Evolutionary conservation across 768 basidiomycete genomes (phyloP), one percentile per base, ranked within the genome.

Genomic region (Exidia glandulosa): DNA sequence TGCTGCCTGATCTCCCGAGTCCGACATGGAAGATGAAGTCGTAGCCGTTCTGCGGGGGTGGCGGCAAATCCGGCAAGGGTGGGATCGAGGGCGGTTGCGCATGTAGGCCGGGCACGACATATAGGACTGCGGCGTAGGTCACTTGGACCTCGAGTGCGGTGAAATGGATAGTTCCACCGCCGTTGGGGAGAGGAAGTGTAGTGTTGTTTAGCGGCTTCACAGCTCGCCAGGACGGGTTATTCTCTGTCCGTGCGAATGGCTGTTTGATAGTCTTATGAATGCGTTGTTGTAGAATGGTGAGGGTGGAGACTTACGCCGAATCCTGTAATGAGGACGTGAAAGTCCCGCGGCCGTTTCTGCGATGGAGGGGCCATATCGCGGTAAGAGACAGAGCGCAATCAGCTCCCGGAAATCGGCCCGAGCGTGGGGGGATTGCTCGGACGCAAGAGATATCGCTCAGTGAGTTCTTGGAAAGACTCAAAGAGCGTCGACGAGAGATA

Each of bases 11-110:
- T 16, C 82, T 81, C 5, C 84, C 85, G 25, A 85, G 81, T 3
- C 86, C 86, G 32, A 88, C 76, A 65, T 88, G 86, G 64, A 87
- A 80, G 58, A 87, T 79, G 65, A 88, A 81, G 66, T 87, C 86
- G 64, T 82, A 87, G 13, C 83, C 84, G 57, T 71, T 72, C 23
- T 70, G 68, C 27, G 63, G 66, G 2, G 76, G 76, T 9, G 68
- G 63, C 1, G 80, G 79, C 1, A 78, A 71, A 29, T 77, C 63
- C 29, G 77, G 68, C 31, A 72, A 73, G 3, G 77, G 76, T 66
- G 23, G 80, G 73, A 78, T 67, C 30, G 68, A 59, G 9, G 86
- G 86, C 1, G 86, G 86, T 6, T 78, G 73, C n/a, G 76, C 72
- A 67, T 87, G 83, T 12, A 87, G 68, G 10, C 78, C 77, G 12